phyloP scores from a whole-genome alignment of 352 stramenopile genomes.

The Aphanomyces stellatus region DNA sequence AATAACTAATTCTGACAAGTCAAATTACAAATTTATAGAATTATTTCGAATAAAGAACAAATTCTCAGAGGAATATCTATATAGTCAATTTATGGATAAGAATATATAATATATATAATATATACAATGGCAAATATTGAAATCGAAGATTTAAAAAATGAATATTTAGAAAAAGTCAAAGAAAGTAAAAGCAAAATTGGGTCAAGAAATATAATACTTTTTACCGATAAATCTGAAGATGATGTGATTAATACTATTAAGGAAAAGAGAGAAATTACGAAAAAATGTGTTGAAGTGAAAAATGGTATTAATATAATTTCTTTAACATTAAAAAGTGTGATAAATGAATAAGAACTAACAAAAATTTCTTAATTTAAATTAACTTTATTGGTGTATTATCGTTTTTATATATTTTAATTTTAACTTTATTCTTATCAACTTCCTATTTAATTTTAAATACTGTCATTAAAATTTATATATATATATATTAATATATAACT shows the following conservation, averaged over 20 bases:
- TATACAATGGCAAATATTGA: not conserved
- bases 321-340: not conserved
- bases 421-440: too few species aligned
- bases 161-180: not conserved
- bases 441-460: too few species aligned
- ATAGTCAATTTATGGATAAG: not conserved
- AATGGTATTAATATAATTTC: not conserved
- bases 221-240: conserved; percentile 2
- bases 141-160: conserved; percentile 1
- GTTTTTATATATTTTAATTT: too few species aligned
- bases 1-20: not conserved
- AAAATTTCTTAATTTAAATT: too few species aligned
- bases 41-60: conserved; percentile 1
- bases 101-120: conserved; percentile 6
- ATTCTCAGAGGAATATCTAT: not conserved
- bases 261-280: not conserved
- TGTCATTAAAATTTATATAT: too few species aligned
- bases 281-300: not conserved
- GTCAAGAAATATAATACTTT: not conserved
- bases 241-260: not conserved
- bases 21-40: not conserved
- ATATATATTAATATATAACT: too few species aligned
- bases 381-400: too few species aligned
- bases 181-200: not conserved
- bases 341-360: not conserved